Evolutionary conservation across 768 basidiomycete species (phyloP), one percentile per base, ranked within the genome.

Genomic region (Boletellus ananas): DNA sequence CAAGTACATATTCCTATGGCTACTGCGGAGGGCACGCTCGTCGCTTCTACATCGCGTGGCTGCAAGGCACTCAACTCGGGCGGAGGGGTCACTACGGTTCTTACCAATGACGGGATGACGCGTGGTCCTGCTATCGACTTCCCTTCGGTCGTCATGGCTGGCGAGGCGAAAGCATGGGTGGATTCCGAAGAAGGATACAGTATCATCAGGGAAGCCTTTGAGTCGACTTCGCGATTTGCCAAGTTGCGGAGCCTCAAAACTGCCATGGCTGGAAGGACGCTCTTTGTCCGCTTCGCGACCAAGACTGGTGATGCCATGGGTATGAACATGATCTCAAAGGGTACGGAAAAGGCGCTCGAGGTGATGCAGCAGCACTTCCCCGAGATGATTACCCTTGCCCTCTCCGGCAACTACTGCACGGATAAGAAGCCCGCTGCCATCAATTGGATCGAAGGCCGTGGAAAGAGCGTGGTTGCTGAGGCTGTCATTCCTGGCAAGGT

Each of bases 261-360:
- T 41, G 90, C 87, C 5, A 73, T 98, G 67, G 96, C 96, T 6
- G 96, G 96, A 6, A 81, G 96, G 36, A 95, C 93, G 34, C 73
- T 99, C 34, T 99, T 85, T 65, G 84, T 97, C 20, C 82, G 96
- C 41, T 97, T 99, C 63, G 88, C 89, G 51, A 96, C 94, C 13
- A 84, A 82, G 47, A 98, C 96, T 0, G 96, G 94, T 27, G 95
- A 98, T 62, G 95, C 96, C 36, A 99, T 98, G 95, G 96, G 96
- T 16, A 99, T 99, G 96, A 99, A 99, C 76, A 99, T 98, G 96
- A 96, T 98, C 64, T 90, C 88, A 9, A 99, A 99, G 72, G 96
- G 94, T 3, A 94, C 93, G 10, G 96, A 98, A 74, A 90, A 89
- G 70, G 94, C 94, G 18, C 79, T 99, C 12, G 92, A 87, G 61